phyloP scores from a whole-genome alignment of 2,329 filamentous ascomycete genomes.

The Talaromyces atroroseus region DNA sequence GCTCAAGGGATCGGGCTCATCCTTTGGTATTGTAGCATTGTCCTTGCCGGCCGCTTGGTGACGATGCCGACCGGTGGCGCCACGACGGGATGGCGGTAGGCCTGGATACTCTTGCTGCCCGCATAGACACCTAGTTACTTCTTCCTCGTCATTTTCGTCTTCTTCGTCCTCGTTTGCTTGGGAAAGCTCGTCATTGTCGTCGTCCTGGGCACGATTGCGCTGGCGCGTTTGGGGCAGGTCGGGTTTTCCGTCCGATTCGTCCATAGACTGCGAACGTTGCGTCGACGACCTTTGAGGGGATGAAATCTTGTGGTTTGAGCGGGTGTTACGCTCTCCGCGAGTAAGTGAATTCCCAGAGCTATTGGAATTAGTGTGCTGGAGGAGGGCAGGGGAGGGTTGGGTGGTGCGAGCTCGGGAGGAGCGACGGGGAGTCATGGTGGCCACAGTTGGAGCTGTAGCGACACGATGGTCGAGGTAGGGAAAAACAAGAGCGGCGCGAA shows the following conservation, averaged over 20 bases:
- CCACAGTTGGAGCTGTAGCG: slow-evolving; percentile 1
- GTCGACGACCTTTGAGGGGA: slow-evolving; percentile 72
- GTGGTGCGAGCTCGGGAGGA: slow-evolving; percentile 83
- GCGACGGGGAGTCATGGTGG: slow-evolving; percentile 68
- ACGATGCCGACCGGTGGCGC: slow-evolving; percentile 47
- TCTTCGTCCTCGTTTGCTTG: slow-evolving; percentile 51
- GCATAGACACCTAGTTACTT: slow-evolving; percentile 92
- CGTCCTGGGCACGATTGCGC: slow-evolving; percentile 67
- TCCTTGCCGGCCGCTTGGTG: slow-evolving; percentile 51
- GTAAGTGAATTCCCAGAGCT: slow-evolving; percentile 66
- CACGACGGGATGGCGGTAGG: slow-evolving; percentile 56
- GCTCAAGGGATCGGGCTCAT: slow-evolving; percentile 57
- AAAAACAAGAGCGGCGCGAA: neutral
- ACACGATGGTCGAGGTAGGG: neutral
- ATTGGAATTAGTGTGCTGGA: slow-evolving; percentile 71
- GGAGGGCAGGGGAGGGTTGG: slow-evolving; percentile 63
- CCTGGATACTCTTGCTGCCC: slow-evolving; percentile 93
- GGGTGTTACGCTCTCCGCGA: slow-evolving; percentile 68
- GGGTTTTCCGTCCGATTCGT: slow-evolving; percentile 52
- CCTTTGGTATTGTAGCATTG: slow-evolving; percentile 55
- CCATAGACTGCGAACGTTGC: slow-evolving; percentile 46
- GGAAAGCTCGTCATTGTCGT: slow-evolving; percentile 55
- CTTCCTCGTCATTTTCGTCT: slow-evolving; percentile 67
- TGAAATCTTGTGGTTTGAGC: slow-evolving; percentile 65
- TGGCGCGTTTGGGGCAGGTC: slow-evolving; percentile 68